Conservation (phyloP, 108 stramenopile species). For the Pseudonitzschia delicatissima region DNA sequence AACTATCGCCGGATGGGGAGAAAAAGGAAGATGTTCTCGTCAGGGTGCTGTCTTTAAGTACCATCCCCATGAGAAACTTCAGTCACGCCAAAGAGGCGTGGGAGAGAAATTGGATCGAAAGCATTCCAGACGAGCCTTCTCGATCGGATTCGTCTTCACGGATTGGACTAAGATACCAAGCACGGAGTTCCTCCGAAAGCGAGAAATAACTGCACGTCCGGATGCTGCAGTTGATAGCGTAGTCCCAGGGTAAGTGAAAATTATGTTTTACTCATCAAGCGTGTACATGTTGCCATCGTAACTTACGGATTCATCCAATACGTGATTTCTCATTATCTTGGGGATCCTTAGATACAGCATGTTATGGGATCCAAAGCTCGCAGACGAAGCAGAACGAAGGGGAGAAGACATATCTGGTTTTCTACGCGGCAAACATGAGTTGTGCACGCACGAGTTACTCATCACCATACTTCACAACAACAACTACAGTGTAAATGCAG, state of each 20-base stretch:
- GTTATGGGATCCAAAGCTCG: slow-evolving; percentile 51
- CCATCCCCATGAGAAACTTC: neutral
- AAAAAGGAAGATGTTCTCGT: slow-evolving; percentile 9
- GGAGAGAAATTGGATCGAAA: neutral
- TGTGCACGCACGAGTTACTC: slow-evolving; percentile 39
- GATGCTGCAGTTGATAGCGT: neutral
- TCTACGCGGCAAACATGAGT: slow-evolving; percentile 27
- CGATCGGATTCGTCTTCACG: slow-evolving; percentile 6
- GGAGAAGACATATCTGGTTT: slow-evolving; percentile 52
- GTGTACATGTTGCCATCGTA: neutral
- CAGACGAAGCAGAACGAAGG: slow-evolving; percentile 27
- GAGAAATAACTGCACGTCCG: neutral
- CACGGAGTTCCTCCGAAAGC: slow-evolving; percentile 6
- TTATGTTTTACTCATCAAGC: neutral
- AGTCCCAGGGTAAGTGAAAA: slow-evolving; percentile 17
- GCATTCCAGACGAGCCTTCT: slow-evolving; percentile 23
- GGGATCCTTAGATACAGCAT: slow-evolving; percentile 7
- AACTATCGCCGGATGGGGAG: slow-evolving; percentile 10
- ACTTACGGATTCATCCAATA: too few species aligned
- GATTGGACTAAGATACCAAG: slow-evolving; percentile 21
- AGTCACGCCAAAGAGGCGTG: neutral
- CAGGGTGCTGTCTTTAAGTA: neutral
- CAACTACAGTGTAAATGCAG: slow-evolving; percentile 38
- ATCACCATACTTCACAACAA: slow-evolving; percentile 40
- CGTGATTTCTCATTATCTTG: neutral